Conservation (phyloP, 768 basidiomycete species). For the Lactarius evosmus region DNA sequence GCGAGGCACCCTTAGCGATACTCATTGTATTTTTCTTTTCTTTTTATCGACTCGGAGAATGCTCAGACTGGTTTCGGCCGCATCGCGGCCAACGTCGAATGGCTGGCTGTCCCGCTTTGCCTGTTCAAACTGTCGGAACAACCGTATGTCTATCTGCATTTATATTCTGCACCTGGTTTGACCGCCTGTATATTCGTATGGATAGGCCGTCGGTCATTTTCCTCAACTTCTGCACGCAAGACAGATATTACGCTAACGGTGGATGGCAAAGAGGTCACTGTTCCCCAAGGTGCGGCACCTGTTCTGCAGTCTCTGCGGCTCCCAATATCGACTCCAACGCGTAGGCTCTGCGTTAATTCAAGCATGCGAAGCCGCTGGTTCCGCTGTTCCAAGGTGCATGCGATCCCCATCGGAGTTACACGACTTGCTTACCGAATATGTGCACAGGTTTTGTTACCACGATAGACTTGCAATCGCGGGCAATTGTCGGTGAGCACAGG, state of each 20-base stretch:
- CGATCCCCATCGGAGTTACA: neutral
- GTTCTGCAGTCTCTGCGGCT: slow-evolving; percentile 7
- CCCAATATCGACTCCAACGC: neutral
- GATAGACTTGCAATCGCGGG: slow-evolving; percentile 96
- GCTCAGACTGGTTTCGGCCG: slow-evolving; percentile 69
- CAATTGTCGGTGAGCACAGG: slow-evolving; percentile 77
- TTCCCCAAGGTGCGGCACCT: slow-evolving; percentile 77
- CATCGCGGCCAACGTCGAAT: slow-evolving; percentile 51
- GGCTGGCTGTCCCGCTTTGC: slow-evolving; percentile 67
- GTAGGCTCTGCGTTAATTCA: slow-evolving; percentile 93
- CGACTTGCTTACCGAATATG: neutral
- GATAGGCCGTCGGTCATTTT: slow-evolving; percentile 53
- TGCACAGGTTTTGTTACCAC: slow-evolving; percentile 74
- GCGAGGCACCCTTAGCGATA: slow-evolving; percentile 1
- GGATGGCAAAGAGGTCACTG: slow-evolving; percentile 96
- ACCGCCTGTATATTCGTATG: neutral
- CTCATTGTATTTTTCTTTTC: neutral
- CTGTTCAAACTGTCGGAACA: slow-evolving; percentile 25
- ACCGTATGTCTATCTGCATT: slow-evolving; percentile 10
- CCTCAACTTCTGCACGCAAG: slow-evolving; percentile 60
- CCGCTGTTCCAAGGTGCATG: slow-evolving; percentile 70
- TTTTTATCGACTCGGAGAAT: slow-evolving; percentile 37
- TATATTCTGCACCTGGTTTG: neutral
- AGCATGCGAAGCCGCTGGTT: slow-evolving; percentile 88
- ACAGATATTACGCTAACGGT: slow-evolving; percentile 90